Percentiles rank a stretch among this genome's conserved stretches.
These are phyloP conservation scores for Leishmania tropica DNA, from an alignment of 208 protist species.

Conservation along the genomic window DNA sequence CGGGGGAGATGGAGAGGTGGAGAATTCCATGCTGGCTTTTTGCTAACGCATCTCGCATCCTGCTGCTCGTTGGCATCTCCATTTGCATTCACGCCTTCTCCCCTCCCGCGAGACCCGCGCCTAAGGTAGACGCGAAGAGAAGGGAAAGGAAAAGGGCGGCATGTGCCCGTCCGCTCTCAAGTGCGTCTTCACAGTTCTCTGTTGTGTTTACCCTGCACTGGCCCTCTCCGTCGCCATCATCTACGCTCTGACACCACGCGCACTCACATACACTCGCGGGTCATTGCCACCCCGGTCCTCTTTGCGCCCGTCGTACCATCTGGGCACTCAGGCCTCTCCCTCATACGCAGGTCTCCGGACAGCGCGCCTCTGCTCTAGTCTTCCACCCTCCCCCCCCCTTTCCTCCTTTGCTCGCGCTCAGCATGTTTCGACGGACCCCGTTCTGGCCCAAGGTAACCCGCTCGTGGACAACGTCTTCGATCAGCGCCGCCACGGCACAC, in stretches of 20 bases:
- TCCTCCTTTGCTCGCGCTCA: neutral
- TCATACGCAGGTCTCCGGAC: neutral
- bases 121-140: neutral
- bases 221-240: neutral
- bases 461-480: slow-evolving; percentile 73
- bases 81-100: too few species aligned
- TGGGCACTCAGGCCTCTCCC: neutral
- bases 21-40: neutral
- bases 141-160: neutral
- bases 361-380: neutral
- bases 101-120: neutral
- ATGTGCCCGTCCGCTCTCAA: neutral
- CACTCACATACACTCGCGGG: neutral
- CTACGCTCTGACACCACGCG: neutral
- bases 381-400: too few species aligned
- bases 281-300: neutral
- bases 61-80: neutral
- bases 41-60: neutral
- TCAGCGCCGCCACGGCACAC: slow-evolving; percentile 62
- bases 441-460: slow-evolving; percentile 64
- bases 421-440: slow-evolving; percentile 67
- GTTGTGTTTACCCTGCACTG: neutral
- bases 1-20: neutral
- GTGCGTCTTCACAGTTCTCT: neutral
- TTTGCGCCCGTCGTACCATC: neutral